These are phyloP conservation scores for Sclerotiophoma versabilis DNA, from an alignment of 2,329 filamentous ascomycete genomes.

Conservation along the genomic window DNA sequence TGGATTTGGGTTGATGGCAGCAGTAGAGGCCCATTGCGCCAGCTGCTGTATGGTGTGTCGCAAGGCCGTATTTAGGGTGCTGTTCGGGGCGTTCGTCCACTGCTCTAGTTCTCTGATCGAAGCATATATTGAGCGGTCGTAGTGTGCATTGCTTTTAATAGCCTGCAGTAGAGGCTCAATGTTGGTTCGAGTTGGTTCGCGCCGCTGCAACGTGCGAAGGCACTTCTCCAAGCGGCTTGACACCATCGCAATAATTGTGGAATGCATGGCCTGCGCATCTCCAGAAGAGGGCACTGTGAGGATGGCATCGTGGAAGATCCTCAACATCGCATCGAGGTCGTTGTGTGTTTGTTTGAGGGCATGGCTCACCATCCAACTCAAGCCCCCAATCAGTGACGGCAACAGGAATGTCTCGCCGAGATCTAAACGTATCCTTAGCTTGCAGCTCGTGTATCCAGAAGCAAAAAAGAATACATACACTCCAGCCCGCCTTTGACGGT, in stretches of 20 bases:
- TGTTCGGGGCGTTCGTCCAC: constrained; percentile 66
- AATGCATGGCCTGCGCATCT: constrained; percentile 75
- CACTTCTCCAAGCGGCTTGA: constrained; percentile 73
- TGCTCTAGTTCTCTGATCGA: constrained; percentile 72
- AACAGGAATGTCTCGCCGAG: constrained; percentile 80
- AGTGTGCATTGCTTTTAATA: constrained; percentile 65
- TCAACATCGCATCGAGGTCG: constrained; percentile 72
- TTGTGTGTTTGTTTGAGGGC: constrained; percentile 70
- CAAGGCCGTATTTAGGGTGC: constrained; percentile 65
- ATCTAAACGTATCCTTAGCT: constrained; percentile 55
- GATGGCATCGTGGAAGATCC: constrained; percentile 76
- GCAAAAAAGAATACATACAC: constrained; percentile 58
- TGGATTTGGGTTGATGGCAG: constrained; percentile 59
- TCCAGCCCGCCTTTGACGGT: constrained; percentile 77
- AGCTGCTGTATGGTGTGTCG: constrained; percentile 69
- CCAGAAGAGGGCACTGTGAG: constrained; percentile 72
- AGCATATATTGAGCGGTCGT: constrained; percentile 67
- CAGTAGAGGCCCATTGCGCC: constrained; percentile 68
- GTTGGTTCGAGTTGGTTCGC: constrained; percentile 71
- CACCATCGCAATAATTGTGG: constrained; percentile 73
- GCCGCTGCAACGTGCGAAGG: constrained; percentile 70
- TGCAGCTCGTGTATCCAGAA: not conserved
- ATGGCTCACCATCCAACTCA: constrained; percentile 74
- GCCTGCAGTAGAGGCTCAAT: constrained; percentile 73
- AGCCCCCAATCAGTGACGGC: constrained; percentile 77